A percentile compares a stretch with the other conserved stretches of the same genome.
Conservation (phyloP, 176 grass and related monocot species). For the Cenchrus fungigraminus region DNA sequence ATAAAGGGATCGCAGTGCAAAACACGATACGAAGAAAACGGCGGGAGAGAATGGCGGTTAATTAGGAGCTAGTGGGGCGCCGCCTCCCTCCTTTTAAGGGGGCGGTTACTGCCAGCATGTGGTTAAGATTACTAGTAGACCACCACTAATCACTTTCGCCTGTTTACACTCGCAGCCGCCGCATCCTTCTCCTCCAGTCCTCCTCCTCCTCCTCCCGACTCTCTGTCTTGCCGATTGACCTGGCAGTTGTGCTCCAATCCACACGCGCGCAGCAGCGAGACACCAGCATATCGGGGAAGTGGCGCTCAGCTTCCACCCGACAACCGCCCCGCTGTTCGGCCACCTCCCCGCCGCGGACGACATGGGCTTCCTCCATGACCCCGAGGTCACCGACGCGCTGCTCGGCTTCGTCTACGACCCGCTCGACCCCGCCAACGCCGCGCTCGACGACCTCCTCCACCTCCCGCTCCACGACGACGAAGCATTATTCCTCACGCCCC, state of each 20-base stretch:
- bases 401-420: constrained; percentile 68
- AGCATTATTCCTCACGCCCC: neutral
- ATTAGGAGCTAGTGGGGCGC: too few relatives aligned
- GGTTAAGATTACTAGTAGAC: too few relatives aligned
- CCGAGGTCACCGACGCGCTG: constrained; percentile 61
- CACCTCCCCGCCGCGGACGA: constrained; percentile 16
- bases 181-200: neutral
- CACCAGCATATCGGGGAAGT: neutral
- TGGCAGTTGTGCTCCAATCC: neutral
- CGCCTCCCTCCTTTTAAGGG: too few relatives aligned
- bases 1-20: too few relatives aligned
- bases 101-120: too few relatives aligned
- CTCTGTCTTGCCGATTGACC: too few relatives aligned
- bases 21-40: too few relatives aligned
- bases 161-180: constrained; percentile 7
- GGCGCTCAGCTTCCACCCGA: constrained; percentile 46
- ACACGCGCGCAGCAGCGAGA: neutral
- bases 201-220: neutral
- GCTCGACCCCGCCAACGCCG: constrained; percentile 24
- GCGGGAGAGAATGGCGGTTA: too few relatives aligned
- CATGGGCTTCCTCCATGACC: constrained; percentile 42
- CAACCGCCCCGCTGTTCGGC: constrained; percentile 21
- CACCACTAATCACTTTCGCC: neutral
- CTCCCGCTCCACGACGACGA: neutral
- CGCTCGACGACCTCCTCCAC: constrained; percentile 50